Evolutionary conservation across 192 early-diverging fungal genomes (phyloP).

Genomic region (Cetraspora pellucida): DNA sequence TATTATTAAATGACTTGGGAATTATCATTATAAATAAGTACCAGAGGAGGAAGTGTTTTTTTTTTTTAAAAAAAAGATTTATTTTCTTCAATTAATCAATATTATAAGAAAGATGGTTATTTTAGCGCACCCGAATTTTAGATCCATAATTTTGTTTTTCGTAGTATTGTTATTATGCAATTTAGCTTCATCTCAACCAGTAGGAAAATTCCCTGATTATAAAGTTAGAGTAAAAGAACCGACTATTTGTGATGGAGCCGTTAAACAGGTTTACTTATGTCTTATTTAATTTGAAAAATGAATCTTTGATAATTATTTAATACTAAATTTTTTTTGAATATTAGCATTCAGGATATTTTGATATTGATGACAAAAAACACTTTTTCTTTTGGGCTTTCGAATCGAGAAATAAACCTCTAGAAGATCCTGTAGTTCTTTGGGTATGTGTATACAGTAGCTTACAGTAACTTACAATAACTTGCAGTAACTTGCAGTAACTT

Average conservation of each 20-base stretch:
- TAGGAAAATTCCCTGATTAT: conserved; percentile 70
- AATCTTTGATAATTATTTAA: background rate
- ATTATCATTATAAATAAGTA: no score
- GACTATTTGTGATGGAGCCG: conserved; percentile 80
- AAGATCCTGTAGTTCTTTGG: conserved; percentile 78
- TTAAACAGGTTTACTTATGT: conserved; percentile 70
- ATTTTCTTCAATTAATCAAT: no score
- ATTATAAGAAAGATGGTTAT: no score
- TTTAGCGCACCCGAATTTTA: no score
- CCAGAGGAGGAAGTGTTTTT: no score
- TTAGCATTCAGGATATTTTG: conserved; percentile 79
- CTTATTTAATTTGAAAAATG: no score
- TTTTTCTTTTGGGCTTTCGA: conserved; percentile 99
- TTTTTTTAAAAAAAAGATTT: no score
- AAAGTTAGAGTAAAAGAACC: conserved; percentile 75
- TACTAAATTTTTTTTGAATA: background rate
- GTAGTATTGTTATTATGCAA: no score
- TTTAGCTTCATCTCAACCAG: conserved; percentile 18
- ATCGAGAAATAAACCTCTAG: conserved; percentile 69
- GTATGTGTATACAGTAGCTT: background rate
- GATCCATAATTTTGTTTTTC: no score
- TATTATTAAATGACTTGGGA: no score
- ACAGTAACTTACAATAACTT: background rate
- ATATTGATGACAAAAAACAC: conserved; percentile 68
- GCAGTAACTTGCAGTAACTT: background rate